Evolutionary conservation across 176 grass and related monocot genomes (phyloP).

Genomic region (Themeda triandra): DNA sequence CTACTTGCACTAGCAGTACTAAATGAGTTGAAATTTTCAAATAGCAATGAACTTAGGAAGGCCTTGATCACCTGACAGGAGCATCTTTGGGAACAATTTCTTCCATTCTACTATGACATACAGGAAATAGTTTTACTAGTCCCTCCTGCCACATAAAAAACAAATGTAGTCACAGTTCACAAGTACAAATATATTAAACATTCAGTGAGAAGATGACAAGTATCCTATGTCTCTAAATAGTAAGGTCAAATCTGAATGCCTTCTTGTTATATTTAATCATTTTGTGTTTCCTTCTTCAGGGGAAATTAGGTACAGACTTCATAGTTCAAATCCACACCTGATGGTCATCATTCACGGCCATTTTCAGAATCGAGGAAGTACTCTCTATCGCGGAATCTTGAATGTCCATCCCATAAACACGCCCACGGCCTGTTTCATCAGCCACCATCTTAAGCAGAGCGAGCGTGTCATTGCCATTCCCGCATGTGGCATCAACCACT

Average conservation of each 20-base stretch:
- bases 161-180: neutral
- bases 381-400: slow-evolving; percentile 65
- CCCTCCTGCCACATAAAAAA: slow-evolving; percentile 45
- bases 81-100: slow-evolving; percentile 66
- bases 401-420: slow-evolving; percentile 88
- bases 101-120: slow-evolving; percentile 88
- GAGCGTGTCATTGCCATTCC: slow-evolving; percentile 77
- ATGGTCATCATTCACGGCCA: slow-evolving; percentile 33
- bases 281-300: neutral
- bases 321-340: slow-evolving; percentile 46
- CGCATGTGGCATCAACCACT: slow-evolving; percentile 91
- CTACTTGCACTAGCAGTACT: neutral
- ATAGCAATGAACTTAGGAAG: neutral
- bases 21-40: slow-evolving; percentile 5
- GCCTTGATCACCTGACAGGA: slow-evolving; percentile 58
- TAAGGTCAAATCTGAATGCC: neutral
- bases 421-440: slow-evolving; percentile 43
- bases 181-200: neutral
- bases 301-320: neutral
- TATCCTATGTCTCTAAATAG: neutral
- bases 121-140: slow-evolving; percentile 56
- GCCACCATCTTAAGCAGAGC: slow-evolving; percentile 79
- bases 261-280: neutral
- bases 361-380: slow-evolving; percentile 63
- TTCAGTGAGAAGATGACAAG: neutral